Conservation (phyloP, 176 grass and related monocot genomes). For the Paspalum notatum region DNA sequence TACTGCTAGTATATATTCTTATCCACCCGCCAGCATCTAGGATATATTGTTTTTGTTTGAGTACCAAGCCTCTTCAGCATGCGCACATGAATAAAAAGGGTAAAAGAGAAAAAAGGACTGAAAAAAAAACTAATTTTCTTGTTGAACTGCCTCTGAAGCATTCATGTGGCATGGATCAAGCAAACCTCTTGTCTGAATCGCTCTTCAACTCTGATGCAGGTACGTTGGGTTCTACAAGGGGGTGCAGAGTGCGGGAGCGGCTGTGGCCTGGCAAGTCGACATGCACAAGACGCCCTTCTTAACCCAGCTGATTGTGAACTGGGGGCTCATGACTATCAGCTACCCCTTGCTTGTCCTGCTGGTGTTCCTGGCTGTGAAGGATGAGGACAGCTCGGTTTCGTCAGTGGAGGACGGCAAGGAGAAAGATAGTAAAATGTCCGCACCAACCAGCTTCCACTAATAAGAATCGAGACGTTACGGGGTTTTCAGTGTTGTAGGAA, state of each 20-base stretch:
- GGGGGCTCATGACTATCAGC: slow-evolving; percentile 76
- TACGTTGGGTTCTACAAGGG: slow-evolving; percentile 96
- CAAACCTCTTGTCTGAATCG: background rate
- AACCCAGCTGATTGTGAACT: slow-evolving; percentile 74
- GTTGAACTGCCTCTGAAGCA: background rate
- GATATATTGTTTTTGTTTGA: too few species aligned
- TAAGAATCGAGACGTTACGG: background rate
- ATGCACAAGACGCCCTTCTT: slow-evolving; percentile 42
- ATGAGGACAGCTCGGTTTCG: slow-evolving; percentile 42
- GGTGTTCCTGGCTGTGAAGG: slow-evolving; percentile 75
- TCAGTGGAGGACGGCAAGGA: slow-evolving; percentile 40
- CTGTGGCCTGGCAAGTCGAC: slow-evolving; percentile 84
- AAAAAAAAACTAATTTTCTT: background rate
- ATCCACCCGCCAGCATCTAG: too few species aligned
- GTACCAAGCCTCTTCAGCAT: too few species aligned
- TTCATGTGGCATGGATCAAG: background rate
- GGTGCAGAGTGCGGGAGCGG: slow-evolving; percentile 85
- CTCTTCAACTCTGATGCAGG: slow-evolving; percentile 41
- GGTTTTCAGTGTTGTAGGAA: background rate
- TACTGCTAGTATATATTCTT: background rate
- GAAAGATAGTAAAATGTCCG: background rate
- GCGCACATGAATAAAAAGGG: too few species aligned
- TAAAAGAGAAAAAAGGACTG: too few species aligned
- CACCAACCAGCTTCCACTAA: slow-evolving; percentile 43
- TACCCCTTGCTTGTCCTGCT: slow-evolving; percentile 75